These are phyloP conservation scores for Elsinoe arachidis DNA, from an alignment of 2,329 filamentous ascomycete species.

Conservation along the genomic window DNA sequence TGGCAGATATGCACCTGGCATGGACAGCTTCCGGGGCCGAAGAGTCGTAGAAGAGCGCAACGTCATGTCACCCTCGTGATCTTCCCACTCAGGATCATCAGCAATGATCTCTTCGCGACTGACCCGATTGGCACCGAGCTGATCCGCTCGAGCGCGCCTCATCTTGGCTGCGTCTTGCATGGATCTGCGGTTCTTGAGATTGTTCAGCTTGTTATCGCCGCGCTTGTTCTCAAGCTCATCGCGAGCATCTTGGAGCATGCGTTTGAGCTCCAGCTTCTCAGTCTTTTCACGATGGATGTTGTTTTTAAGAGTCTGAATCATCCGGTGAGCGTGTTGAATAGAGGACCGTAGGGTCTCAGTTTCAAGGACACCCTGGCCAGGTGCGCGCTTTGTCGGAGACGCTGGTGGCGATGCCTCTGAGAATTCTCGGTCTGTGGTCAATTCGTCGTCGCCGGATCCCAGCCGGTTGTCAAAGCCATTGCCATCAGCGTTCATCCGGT, in stretches of 20 bases:
- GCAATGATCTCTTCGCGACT: slow-evolving; percentile 69
- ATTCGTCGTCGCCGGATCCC: slow-evolving; percentile 56
- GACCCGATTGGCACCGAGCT: slow-evolving; percentile 65
- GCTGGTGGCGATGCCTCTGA: slow-evolving; percentile 85
- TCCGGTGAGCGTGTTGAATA: slow-evolving; percentile 85
- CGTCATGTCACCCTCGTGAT: slow-evolving; percentile 55
- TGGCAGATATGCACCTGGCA: slow-evolving; percentile 8
- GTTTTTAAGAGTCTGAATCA: slow-evolving; percentile 90
- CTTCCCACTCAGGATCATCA: slow-evolving; percentile 85
- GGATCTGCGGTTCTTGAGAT: slow-evolving; percentile 51
- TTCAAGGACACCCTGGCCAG: slow-evolving; percentile 84
- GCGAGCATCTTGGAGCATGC: slow-evolving; percentile 87
- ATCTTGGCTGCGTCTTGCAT: slow-evolving; percentile 51
- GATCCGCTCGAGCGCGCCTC: slow-evolving; percentile 69
- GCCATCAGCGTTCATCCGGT: slow-evolving; percentile 45
- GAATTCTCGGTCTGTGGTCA: slow-evolving; percentile 47
- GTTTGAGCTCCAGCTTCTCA: slow-evolving; percentile 90
- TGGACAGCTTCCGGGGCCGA: slow-evolving; percentile 1
- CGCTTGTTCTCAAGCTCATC: slow-evolving; percentile 75
- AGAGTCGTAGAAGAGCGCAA: slow-evolving; percentile 37
- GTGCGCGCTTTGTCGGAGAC: slow-evolving; percentile 85
- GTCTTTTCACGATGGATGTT: slow-evolving; percentile 97
- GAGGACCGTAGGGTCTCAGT: slow-evolving; percentile 93
- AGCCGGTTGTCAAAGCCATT: slow-evolving; percentile 30
- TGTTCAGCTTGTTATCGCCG: slow-evolving; percentile 40